These are phyloP conservation scores for Globisporangium viniferum DNA, from an alignment of 352 stramenopile species.

Conservation along the genomic window DNA sequence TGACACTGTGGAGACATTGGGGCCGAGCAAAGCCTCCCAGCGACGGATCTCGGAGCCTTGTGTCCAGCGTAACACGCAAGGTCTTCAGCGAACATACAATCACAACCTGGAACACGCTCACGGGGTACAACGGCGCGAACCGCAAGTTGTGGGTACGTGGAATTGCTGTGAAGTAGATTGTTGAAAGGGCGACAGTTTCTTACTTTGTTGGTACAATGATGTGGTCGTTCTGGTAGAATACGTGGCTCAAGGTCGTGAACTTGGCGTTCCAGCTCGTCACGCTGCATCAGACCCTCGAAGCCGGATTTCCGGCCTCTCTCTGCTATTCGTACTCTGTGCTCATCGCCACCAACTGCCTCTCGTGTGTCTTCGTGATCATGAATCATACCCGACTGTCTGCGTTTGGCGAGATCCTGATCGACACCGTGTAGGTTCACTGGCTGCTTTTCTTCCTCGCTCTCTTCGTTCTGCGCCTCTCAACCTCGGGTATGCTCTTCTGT, in stretches of 20 bases:
- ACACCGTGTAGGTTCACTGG: constrained; percentile 7
- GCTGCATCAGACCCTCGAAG: constrained; percentile 24
- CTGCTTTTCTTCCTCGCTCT: neutral
- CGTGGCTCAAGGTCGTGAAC: constrained; percentile 24
- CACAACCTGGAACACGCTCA: neutral
- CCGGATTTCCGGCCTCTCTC: constrained; percentile 17
- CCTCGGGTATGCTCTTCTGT: no score
- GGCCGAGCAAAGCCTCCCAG: neutral
- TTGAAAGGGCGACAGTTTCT: neutral
- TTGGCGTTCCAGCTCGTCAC: constrained; percentile 21
- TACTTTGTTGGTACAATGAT: neutral
- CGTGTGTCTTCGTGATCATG: constrained; percentile 13
- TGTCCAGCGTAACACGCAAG: neutral
- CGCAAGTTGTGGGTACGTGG: constrained; percentile 12
- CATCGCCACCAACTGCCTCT: constrained; percentile 21
- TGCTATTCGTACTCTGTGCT: constrained; percentile 17
- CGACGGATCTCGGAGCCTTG: neutral
- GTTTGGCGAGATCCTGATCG: constrained; percentile 29
- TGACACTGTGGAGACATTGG: neutral
- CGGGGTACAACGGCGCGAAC: neutral
- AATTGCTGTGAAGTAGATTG: neutral
- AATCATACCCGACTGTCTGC: constrained; percentile 7
- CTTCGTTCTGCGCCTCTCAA: neutral
- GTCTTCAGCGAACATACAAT: neutral
- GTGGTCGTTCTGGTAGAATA: constrained; percentile 19